Conservation (phyloP, 1,284 basidiomycete species). For the Agaricales sp. region DNA sequence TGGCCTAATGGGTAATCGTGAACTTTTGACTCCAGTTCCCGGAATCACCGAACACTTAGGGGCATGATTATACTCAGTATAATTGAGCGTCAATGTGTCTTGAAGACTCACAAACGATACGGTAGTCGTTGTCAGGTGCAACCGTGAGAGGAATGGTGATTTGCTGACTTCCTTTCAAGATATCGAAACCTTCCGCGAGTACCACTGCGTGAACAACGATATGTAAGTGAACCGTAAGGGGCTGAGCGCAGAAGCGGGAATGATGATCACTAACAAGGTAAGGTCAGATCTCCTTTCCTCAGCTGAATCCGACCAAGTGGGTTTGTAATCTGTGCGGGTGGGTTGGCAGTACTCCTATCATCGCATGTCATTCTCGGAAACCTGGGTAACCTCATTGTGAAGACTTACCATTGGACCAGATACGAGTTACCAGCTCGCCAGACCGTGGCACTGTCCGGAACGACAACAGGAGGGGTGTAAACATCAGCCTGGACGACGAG, state of each 20-base stretch:
- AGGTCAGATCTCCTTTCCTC: not conserved
- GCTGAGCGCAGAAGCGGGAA: too few species aligned
- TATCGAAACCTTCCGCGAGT: not conserved
- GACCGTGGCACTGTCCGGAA: not conserved
- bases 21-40: not conserved
- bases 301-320: not conserved
- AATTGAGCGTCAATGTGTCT: not conserved
- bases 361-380: not conserved
- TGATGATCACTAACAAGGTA: not conserved
- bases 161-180: not conserved
- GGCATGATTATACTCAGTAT: not conserved
- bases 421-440: not conserved
- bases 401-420: not conserved
- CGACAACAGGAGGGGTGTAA: not conserved
- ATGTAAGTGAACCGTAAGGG: too few species aligned
- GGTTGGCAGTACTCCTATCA: not conserved
- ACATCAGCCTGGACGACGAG: not conserved
- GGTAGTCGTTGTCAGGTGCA: not conserved
- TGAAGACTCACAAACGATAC: not conserved
- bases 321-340: not conserved
- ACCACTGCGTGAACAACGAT: not conserved
- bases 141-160: not conserved
- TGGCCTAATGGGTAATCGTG: not conserved
- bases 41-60: not conserved
- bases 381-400: too few species aligned